Base-by-base conservation (phyloP, 768 basidiomycete genomes). In the Russula earlei region DNA sequence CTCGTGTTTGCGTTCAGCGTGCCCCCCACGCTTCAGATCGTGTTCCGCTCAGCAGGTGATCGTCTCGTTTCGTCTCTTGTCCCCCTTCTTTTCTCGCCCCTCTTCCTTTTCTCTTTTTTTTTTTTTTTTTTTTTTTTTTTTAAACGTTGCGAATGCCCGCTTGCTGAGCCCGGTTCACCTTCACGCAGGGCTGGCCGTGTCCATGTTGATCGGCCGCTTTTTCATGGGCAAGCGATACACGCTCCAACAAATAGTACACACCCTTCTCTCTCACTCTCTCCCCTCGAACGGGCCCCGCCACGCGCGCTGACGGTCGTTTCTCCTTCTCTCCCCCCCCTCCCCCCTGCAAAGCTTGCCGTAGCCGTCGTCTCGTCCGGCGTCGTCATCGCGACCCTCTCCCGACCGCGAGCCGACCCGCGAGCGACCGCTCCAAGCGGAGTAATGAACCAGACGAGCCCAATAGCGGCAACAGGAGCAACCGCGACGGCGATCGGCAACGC, bases 1-100 rank as follows among this genome's bases (percentile, higher is more conserved):
- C 84, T 82, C 80, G 87, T 84, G 1, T 90, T 84, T 65, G 83
- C 82, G 0, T 87, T 80, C 66, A 72, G 82, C 46, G 84, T 91
- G 0, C 89, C 88, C 4, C 71, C 91, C 44, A 81, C 87, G 1
- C 70, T 93, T 3, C 80, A 89, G 61, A 91, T 93, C 61, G 82
- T 93, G 25, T 89, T 91, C 67, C 81, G 91, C 36, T 90, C 87
- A 49, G 88, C 86, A 38, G 88, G 89, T 84, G 51, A 52, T 72
- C 63, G 9, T 10, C 10, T 17, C 22, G 4, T 43, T 29, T 17
- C 27, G 3, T 41, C 10, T 33, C 36, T 4, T n/a, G 1, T 33
- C n/a, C 22, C 12, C 36, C 8, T 5, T 12, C 9, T 9, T 22
- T 20, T 17, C 20, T 24, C 15, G 10, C 12, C 4, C 41, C 4